phyloP scores from a whole-genome alignment of 192 early-diverging fungal species.

The Backusella circina region DNA sequence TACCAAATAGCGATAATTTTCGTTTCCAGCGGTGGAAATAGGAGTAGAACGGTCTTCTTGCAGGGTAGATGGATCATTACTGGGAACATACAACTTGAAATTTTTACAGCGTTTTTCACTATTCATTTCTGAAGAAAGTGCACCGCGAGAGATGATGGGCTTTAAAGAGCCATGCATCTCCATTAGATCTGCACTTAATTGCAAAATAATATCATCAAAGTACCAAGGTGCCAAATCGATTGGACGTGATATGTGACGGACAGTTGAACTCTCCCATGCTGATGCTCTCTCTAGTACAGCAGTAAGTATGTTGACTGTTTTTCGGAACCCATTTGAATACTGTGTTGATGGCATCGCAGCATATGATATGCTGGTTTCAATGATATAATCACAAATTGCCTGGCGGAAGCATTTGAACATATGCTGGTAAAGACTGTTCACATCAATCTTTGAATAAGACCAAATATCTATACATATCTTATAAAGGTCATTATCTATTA shows the following conservation, averaged over 20 bases:
- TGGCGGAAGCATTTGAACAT: slow-evolving; percentile 46
- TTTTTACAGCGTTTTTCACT: slow-evolving; percentile 1
- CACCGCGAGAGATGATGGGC: slow-evolving; percentile 41
- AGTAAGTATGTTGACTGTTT: not conserved
- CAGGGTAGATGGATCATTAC: slow-evolving; percentile 20
- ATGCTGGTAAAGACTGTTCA: slow-evolving; percentile 31
- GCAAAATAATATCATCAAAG: slow-evolving; percentile 45
- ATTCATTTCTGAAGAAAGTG: slow-evolving; percentile 9
- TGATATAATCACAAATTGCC: slow-evolving; percentile 52
- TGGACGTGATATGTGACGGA: slow-evolving; percentile 29
- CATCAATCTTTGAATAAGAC: slow-evolving; percentile 43
- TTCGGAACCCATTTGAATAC: not conserved
- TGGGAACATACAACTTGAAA: slow-evolving; percentile 24
- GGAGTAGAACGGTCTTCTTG: not conserved
- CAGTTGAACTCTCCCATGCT: slow-evolving; percentile 47
- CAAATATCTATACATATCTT: slow-evolving; percentile 48
- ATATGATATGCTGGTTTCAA: slow-evolving; percentile 32
- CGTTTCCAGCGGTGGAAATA: not conserved
- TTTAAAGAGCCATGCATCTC: slow-evolving; percentile 38
- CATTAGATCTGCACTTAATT: slow-evolving; percentile 41
- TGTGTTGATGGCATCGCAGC: not conserved
- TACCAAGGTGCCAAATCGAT: slow-evolving; percentile 52
- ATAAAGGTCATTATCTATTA: slow-evolving; percentile 7
- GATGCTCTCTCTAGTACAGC: slow-evolving; percentile 34
- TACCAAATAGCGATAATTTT: slow-evolving; percentile 40